Evolutionary conservation across 208 protist species (phyloP).

Genomic region (Acanthamoeba sp.): DNA sequence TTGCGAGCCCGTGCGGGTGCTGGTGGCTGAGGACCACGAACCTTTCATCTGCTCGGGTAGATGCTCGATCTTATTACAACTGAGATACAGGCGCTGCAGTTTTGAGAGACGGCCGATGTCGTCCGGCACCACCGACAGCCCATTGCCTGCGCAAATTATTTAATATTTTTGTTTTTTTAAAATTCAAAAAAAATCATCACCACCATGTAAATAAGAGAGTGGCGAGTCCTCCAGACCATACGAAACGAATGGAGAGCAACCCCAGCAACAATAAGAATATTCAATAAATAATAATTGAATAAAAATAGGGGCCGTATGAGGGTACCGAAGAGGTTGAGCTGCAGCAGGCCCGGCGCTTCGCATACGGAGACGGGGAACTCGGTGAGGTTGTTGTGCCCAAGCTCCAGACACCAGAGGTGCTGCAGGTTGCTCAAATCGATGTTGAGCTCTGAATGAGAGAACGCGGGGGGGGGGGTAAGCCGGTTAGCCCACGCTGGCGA

Average conservation of each 20-base stretch:
- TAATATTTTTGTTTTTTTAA: no score
- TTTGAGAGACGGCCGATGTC: constrained; percentile 18
- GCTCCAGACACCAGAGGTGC: constrained; percentile 10
- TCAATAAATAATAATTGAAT: no score
- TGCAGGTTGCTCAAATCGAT: constrained; percentile 7
- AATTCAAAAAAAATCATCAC: no score
- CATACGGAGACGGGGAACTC: background rate
- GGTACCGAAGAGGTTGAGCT: constrained; percentile 38
- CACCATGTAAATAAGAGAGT: no score
- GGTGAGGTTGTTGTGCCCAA: background rate
- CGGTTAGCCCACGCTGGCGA: no score
- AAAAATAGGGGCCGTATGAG: no score
- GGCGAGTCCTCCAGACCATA: no score
- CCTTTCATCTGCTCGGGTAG: constrained; percentile 9
- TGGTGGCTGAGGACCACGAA: background rate
- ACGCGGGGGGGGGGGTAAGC: no score
- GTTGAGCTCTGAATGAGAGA: background rate
- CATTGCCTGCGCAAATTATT: background rate
- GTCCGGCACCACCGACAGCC: constrained; percentile 10
- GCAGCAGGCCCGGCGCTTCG: background rate
- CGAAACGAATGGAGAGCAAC: no score
- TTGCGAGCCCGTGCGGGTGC: background rate
- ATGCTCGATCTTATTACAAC: constrained; percentile 2
- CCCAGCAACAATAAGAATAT: no score
- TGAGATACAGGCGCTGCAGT: constrained; percentile 8